Conservation (phyloP, 116 monocot species). For the Papilionanthe hybrid region DNA sequence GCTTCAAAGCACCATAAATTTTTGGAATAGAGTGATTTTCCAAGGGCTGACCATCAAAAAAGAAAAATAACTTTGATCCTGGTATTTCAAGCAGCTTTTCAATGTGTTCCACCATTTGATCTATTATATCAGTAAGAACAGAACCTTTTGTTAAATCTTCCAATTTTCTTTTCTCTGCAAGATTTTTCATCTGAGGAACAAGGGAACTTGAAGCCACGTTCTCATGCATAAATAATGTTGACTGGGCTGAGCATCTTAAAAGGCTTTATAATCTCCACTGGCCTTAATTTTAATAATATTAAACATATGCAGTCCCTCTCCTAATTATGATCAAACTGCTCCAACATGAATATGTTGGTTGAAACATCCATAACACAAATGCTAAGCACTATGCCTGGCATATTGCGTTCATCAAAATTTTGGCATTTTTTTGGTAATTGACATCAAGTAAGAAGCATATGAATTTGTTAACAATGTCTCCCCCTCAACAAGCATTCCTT, state of each 20-base stretch:
- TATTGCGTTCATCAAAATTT: conserved; percentile 20
- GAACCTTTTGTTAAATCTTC: conserved; percentile 95
- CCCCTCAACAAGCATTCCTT: conserved; percentile 85
- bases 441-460: conserved; percentile 70
- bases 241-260: conserved; percentile 51
- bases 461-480: conserved; percentile 62
- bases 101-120: too few relatives aligned
- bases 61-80: too few relatives aligned
- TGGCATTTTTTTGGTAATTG: conserved; percentile 59
- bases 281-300: conserved; percentile 78
- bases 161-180: conserved; percentile 84
- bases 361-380: conserved; percentile 89
- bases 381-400: conserved; percentile 41
- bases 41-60: too few relatives aligned
- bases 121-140: too few relatives aligned
- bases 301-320: conserved; percentile 68
- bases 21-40: too few relatives aligned
- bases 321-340: conserved; percentile 80
- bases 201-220: conserved; percentile 63
- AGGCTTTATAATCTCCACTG: conserved; percentile 88
- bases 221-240: too few relatives aligned
- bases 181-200: conserved; percentile 59
- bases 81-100: too few relatives aligned
- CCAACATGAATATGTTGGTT: conserved; percentile 84
- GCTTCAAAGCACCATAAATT: too few relatives aligned